Evolutionary conservation across 2,329 filamentous ascomycete species (phyloP).

Genomic region (Xylariales sp.): DNA sequence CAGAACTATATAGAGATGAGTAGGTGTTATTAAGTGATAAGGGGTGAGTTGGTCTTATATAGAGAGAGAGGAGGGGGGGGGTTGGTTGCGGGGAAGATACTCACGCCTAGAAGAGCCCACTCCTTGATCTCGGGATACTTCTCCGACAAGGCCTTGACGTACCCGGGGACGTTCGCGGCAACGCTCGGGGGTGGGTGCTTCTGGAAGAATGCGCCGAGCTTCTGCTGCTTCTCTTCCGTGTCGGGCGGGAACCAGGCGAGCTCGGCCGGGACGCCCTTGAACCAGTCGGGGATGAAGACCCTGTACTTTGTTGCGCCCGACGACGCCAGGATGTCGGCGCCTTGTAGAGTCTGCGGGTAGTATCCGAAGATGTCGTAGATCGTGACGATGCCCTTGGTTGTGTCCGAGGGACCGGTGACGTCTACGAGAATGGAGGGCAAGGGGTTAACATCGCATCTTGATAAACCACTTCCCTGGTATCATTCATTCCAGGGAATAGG

Average conservation of each 20-base stretch:
- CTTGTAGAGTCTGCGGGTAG: constrained; percentile 76
- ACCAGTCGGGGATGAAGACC: constrained; percentile 93
- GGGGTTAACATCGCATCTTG: not conserved
- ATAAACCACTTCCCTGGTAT: not conserved
- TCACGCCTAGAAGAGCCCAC: constrained; percentile 71
- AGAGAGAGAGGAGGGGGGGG: not conserved
- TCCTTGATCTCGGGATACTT: constrained; percentile 66
- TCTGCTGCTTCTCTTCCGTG: constrained; percentile 71
- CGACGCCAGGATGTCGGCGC: constrained; percentile 72
- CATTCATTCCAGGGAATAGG: not conserved
- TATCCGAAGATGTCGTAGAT: constrained; percentile 79
- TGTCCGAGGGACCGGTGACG: constrained; percentile 59
- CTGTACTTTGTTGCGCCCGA: constrained; percentile 74
- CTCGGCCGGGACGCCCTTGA: constrained; percentile 75
- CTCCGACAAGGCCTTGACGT: constrained; percentile 63
- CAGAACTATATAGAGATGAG: constrained; percentile 61
- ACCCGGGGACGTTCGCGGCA: constrained; percentile 63
- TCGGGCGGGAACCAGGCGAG: constrained; percentile 71
- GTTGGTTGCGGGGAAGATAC: constrained; percentile 42
- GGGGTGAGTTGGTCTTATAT: not conserved
- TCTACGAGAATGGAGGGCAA: constrained; percentile 53
- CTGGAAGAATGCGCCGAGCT: constrained; percentile 68
- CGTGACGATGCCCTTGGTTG: constrained; percentile 68
- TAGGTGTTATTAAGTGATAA: not conserved
- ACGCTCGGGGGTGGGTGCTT: constrained; percentile 61